These are phyloP conservation scores for Carnegiea gigantea DNA, from an alignment of 179 eudicot genomes.

Conservation along the genomic window DNA sequence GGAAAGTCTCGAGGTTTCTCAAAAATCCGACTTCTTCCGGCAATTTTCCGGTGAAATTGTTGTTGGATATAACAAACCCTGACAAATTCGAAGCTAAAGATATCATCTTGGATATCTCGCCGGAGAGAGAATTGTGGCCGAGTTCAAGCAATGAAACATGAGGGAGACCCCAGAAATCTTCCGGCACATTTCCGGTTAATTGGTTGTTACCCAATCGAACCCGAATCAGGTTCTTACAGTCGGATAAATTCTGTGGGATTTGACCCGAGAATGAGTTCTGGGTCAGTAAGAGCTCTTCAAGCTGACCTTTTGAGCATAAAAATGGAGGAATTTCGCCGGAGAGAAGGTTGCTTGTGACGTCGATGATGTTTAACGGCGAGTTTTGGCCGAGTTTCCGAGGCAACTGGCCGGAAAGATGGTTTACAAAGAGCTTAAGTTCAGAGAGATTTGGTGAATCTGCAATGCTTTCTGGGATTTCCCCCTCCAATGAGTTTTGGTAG, in stretches of 20 bases:
- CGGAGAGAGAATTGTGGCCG: slow-evolving; percentile 48
- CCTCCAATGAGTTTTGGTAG: slow-evolving; percentile 50
- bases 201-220: slow-evolving; percentile 50
- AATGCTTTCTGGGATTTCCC: slow-evolving; percentile 49
- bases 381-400: slow-evolving; percentile 54
- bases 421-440: slow-evolving; percentile 46
- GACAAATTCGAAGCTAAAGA: slow-evolving; percentile 62
- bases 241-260: slow-evolving; percentile 52
- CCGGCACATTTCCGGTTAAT: slow-evolving; percentile 65
- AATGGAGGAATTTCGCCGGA: slow-evolving; percentile 55
- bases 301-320: slow-evolving; percentile 55
- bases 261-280: slow-evolving; percentile 56
- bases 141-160: slow-evolving; percentile 56
- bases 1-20: slow-evolving; percentile 39
- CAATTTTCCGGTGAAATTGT: slow-evolving; percentile 48
- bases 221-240: slow-evolving; percentile 52
- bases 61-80: slow-evolving; percentile 38
- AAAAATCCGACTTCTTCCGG: slow-evolving; percentile 66
- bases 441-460: slow-evolving; percentile 45
- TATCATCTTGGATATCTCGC: slow-evolving; percentile 50
- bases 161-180: slow-evolving; percentile 64
- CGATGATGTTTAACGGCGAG: slow-evolving; percentile 46
- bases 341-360: slow-evolving; percentile 50
- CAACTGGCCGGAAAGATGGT: slow-evolving; percentile 42
- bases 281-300: slow-evolving; percentile 51